Conservation (phyloP, 2,329 filamentous ascomycete species). For the Beauveria rudraprayagi region DNA sequence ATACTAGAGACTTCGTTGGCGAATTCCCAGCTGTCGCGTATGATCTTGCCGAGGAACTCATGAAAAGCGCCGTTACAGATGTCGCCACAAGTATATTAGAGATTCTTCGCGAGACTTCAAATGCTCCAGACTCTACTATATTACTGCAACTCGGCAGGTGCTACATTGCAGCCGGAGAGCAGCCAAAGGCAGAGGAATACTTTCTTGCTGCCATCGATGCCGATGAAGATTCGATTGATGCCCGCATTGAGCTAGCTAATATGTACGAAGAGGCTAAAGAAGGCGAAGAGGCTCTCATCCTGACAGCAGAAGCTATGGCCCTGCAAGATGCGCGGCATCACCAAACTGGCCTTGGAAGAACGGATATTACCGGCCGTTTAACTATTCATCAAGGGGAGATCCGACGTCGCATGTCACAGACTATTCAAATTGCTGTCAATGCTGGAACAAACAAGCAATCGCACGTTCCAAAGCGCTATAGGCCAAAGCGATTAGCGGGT, state of each 20-base stretch:
- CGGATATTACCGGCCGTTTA: neutral
- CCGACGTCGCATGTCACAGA: neutral
- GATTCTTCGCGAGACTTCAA: slow-evolving; percentile 40
- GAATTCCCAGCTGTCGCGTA: slow-evolving; percentile 75
- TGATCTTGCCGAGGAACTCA: slow-evolving; percentile 48
- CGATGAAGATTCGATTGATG: slow-evolving; percentile 65
- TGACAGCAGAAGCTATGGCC: slow-evolving; percentile 66
- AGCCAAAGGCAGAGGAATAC: slow-evolving; percentile 65
- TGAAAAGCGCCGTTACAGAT: slow-evolving; percentile 19
- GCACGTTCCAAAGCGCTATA: slow-evolving; percentile 31
- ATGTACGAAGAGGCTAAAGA: slow-evolving; percentile 72
- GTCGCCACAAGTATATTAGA: slow-evolving; percentile 49
- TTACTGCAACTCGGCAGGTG: slow-evolving; percentile 56
- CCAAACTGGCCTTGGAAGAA: slow-evolving; percentile 17
- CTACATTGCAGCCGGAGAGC: slow-evolving; percentile 55
- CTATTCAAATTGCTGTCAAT: neutral
- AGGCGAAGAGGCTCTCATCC: slow-evolving; percentile 67
- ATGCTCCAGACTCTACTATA: slow-evolving; percentile 42
- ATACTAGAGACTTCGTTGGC: slow-evolving; percentile 39
- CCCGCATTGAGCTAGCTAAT: slow-evolving; percentile 70
- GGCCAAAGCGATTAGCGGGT: slow-evolving; percentile 38
- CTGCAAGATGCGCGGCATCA: slow-evolving; percentile 43
- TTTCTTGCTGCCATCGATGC: slow-evolving; percentile 67
- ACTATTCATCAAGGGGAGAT: neutral
- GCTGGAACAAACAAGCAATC: neutral